A percentile compares a stretch with the other conserved stretches of the same genome.
These are phyloP conservation scores for Oleoguttula mirabilis DNA, from an alignment of 495 filamentous ascomycete species.

Conservation along the genomic window DNA sequence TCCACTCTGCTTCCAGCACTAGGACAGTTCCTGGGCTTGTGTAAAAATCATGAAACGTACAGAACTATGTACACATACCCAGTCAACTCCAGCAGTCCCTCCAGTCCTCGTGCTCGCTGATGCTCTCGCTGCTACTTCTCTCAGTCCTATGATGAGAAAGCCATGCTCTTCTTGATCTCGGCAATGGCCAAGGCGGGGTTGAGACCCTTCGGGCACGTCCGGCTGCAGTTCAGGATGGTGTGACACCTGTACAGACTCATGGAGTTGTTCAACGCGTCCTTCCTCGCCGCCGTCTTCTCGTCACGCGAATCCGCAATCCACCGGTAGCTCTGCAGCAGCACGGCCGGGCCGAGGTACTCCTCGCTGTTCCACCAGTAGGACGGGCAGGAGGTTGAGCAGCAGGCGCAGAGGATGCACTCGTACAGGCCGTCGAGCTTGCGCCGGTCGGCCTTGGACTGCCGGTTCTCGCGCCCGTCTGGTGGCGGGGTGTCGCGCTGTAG, in stretches of 20 bases:
- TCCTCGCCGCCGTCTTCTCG: conserved; percentile 73
- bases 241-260: conserved; percentile 98
- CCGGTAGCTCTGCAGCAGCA: conserved; percentile 91
- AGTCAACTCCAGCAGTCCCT: too few species aligned
- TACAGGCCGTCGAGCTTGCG: conserved; percentile 96
- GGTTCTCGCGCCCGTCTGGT: conserved; percentile 64
- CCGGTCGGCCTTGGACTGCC: conserved; percentile 77
- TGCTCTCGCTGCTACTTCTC: too few species aligned
- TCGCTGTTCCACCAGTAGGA: conserved; percentile 99
- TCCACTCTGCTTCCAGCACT: too few species aligned
- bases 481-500: conserved; percentile 74
- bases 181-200: conserved; percentile 92
- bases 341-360: conserved; percentile 93
- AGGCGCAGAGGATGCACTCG: conserved; percentile 98
- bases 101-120: neutral
- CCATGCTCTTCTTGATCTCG: conserved; percentile 96
- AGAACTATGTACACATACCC: too few species aligned
- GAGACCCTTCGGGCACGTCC: conserved; percentile 94
- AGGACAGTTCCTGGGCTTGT: too few species aligned
- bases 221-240: conserved; percentile 95
- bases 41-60: too few species aligned
- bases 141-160: too few species aligned
- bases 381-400: conserved; percentile 95
- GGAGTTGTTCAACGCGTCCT: conserved; percentile 85
- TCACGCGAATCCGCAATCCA: conserved; percentile 92